Percentiles rank a stretch among this genome's conserved stretches.
These are phyloP conservation scores for Leptosphaerulina australis DNA, from an alignment of 2,329 filamentous ascomycete species.

Conservation along the genomic window DNA sequence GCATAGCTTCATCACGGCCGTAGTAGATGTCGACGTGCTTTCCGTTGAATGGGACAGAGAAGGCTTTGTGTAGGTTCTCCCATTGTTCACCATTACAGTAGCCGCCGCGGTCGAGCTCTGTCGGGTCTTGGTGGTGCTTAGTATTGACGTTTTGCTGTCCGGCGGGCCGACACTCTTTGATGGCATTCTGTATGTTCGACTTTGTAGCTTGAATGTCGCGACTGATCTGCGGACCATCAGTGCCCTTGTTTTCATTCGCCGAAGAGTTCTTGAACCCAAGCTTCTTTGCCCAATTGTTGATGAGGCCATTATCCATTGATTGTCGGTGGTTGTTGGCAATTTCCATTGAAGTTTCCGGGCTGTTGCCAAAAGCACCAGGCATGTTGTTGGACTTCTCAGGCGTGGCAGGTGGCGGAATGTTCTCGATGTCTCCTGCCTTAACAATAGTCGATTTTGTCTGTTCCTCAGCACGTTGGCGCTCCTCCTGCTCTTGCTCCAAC, in stretches of 20 bases:
- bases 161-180: slow-evolving; percentile 46
- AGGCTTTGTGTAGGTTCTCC: slow-evolving; percentile 48
- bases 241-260: slow-evolving; percentile 18
- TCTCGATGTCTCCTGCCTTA: slow-evolving; percentile 22
- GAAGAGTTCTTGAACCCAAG: slow-evolving; percentile 43
- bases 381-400: slow-evolving; percentile 42
- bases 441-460: slow-evolving; percentile 34
- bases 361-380: slow-evolving; percentile 46
- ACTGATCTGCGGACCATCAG: slow-evolving; percentile 44
- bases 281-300: slow-evolving; percentile 48
- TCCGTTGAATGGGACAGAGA: slow-evolving; percentile 42
- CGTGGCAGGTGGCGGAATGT: slow-evolving; percentile 26
- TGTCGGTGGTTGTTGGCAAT: slow-evolving; percentile 31
- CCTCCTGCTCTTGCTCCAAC: slow-evolving; percentile 69
- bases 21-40: slow-evolving; percentile 47
- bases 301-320: slow-evolving; percentile 34
- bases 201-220: slow-evolving; percentile 44
- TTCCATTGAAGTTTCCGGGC: slow-evolving; percentile 43
- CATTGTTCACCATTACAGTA: slow-evolving; percentile 48
- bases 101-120: slow-evolving; percentile 46
- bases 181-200: slow-evolving; percentile 46
- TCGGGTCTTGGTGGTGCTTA: slow-evolving; percentile 46
- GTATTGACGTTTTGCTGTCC: slow-evolving; percentile 42
- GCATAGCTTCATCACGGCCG: slow-evolving; percentile 37
- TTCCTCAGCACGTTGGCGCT: slow-evolving; percentile 53